Evolutionary conservation across 208 protist species (phyloP), one percentile per base, ranked within the genome.

Genomic region (Leishmania mexicana): DNA sequence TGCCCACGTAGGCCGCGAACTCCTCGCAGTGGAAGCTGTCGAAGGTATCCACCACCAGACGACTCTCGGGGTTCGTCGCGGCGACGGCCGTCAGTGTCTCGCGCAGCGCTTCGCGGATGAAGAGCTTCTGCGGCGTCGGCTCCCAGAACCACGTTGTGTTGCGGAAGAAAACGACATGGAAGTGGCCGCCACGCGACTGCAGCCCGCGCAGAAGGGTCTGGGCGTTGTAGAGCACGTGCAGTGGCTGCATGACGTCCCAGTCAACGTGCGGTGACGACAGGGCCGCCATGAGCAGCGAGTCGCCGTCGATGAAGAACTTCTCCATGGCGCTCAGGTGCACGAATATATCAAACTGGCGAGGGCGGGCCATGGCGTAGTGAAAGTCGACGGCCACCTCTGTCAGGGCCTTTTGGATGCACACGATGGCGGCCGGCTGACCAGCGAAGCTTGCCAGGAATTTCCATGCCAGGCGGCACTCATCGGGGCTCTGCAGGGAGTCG

Each of bases 221-320:
- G 13, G 92, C 93, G 83, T 96, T 96, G 85, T 93, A 92, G 42
- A 96, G 80, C 35, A 98, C 93, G 83, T 98, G 96, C 35, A 97
- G 71, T 28, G 92, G 93, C 86, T 98, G 96, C 86, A 94, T 88
- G 35, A 95, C 87, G 76, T 95, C 90, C 96, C 96, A 98, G 76
- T 97, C 94, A 8, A 97, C 93, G 70, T 90, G 88, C 78, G 73
- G 85, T 35, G 85, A 92, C 17, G 92, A 96, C 62, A 97, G 75
- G 28, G 93, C 93, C 67, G 89, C 88, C 89, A 97, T 95, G 45
- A 98, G 86, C 42, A 98, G 90, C 45, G 96, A 94, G 81, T 98
- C 96, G 74, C 94, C 94, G 78, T 98, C 96, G 84, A 98, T 95
- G 87, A 98, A 96, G 79, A 98, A 98, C 88, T 96, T 96, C 81